Evolutionary conservation across 306 rosid genomes (phyloP).

Genomic region (Sesbania bispinosa): DNA sequence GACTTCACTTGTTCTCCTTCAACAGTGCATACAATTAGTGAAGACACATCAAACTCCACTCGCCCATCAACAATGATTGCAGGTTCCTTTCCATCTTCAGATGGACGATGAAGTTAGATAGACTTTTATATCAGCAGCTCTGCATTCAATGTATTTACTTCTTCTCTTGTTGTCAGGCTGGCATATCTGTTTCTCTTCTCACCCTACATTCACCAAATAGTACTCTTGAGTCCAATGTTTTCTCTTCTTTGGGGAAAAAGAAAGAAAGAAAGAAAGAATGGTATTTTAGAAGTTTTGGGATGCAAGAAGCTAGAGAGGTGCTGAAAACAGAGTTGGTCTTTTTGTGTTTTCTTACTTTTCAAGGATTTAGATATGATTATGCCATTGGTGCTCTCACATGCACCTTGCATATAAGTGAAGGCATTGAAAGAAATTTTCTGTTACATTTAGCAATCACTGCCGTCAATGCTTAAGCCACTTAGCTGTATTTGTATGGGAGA

Average conservation of each 20-base stretch:
- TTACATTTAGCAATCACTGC: no score
- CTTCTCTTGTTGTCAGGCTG: neutral
- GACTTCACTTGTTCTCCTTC: slow-evolving; percentile 32
- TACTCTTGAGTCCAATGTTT: neutral
- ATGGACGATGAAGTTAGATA: slow-evolving; percentile 36
- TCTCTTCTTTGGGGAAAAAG: neutral
- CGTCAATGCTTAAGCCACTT: no score
- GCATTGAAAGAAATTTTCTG: no score
- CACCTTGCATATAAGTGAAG: neutral
- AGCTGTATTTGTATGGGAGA: no score
- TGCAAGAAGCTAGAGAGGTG: neutral
- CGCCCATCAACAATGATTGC: slow-evolving; percentile 32
- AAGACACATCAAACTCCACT: slow-evolving; percentile 42
- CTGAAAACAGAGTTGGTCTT: neutral
- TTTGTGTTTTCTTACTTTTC: neutral
- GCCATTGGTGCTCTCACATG: neutral
- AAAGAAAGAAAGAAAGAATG: neutral
- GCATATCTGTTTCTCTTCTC: neutral
- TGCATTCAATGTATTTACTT: neutral
- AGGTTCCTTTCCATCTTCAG: slow-evolving; percentile 33
- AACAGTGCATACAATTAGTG: neutral
- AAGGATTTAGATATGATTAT: neutral
- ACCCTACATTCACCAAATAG: neutral
- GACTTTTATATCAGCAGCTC: neutral
- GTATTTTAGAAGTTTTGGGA: neutral